Conservation (phyloP, 129 eudicot species). For the Lactuca sativa region DNA sequence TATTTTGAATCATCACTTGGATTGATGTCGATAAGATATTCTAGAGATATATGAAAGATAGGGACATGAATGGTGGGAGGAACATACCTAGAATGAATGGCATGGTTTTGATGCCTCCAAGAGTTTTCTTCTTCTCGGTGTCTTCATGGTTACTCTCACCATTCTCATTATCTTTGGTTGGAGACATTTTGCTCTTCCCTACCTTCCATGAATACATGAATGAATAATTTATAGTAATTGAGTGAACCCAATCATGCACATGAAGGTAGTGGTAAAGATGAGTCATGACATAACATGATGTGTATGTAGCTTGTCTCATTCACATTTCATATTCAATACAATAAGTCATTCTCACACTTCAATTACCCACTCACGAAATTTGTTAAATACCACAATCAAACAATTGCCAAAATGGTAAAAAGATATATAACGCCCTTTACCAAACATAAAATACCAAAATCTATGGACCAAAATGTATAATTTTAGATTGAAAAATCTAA, state of each 20-base stretch:
- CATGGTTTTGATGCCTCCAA: slow-evolving; percentile 93
- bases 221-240: slow-evolving; percentile 21
- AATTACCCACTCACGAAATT: slow-evolving; percentile 16
- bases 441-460: slow-evolving; percentile 30
- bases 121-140: slow-evolving; percentile 38
- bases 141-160: slow-evolving; percentile 31
- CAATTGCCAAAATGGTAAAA: slow-evolving; percentile 30
- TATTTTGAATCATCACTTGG: background rate
- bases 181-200: slow-evolving; percentile 35
- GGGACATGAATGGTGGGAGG: background rate
- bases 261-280: slow-evolving; percentile 35
- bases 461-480: background rate
- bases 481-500: background rate
- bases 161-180: slow-evolving; percentile 34
- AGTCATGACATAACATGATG: slow-evolving; percentile 38
- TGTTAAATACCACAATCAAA: slow-evolving; percentile 24
- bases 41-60: background rate
- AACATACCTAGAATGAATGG: slow-evolving; percentile 85
- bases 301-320: slow-evolving; percentile 27
- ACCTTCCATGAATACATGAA: slow-evolving; percentile 21
- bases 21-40: no score
- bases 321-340: slow-evolving; percentile 15
- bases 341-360: slow-evolving; percentile 22
- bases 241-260: slow-evolving; percentile 32
- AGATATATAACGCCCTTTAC: slow-evolving; percentile 6